Evolutionary conservation across 176 grass and related monocot species (phyloP), one percentile per base, ranked within the genome.

Genomic region (Carex parvula): DNA sequence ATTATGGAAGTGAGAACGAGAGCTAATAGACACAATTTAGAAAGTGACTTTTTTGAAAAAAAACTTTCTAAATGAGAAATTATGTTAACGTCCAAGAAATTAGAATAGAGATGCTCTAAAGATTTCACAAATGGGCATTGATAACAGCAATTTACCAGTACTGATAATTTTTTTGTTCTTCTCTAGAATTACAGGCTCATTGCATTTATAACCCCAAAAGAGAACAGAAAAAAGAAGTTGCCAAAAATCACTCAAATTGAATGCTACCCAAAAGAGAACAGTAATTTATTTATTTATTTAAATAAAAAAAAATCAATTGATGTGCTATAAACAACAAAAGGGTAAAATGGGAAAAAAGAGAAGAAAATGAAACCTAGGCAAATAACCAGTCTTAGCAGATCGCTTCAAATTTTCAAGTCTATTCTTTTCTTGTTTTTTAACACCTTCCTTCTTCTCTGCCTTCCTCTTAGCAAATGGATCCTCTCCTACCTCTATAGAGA

Each of bases 381-480:
- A 85, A 83, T 86, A 83, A 55, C 96, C 96, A 55, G 50, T 81
- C 88, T 99, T 99, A 29, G 93, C 89, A 85, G 93, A 89, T 89
- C 73, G 84, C 88, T 92, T 99, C n/a, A 99, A 88, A 64, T 99
- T 99, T 14, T 89, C 84, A 39, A 99, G 81, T 29, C 96, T 87
- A 66, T 95, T 94, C 32, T 95, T 94, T 65, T 99, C 97, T 91
- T 92, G 97, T 41, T 96, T 99, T 69, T 91, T 94, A 37, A 96
- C 93, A 32, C 65, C 83, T 60, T 92, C 84, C 85, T 95, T 99
- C 85, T 94, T 99, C 21, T 99, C 97, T 66, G 89, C 85, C 61
- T 58, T 99, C 82, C 91, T 92, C 87, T 94, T 88, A 8, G 85
- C 90, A 88, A 96, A 99, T 73, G 97, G 93, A 87, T 99, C 97